Evolutionary conservation across 768 basidiomycete species (phyloP), one percentile per base, ranked within the genome.

Genomic region (Harrya chromipes): DNA sequence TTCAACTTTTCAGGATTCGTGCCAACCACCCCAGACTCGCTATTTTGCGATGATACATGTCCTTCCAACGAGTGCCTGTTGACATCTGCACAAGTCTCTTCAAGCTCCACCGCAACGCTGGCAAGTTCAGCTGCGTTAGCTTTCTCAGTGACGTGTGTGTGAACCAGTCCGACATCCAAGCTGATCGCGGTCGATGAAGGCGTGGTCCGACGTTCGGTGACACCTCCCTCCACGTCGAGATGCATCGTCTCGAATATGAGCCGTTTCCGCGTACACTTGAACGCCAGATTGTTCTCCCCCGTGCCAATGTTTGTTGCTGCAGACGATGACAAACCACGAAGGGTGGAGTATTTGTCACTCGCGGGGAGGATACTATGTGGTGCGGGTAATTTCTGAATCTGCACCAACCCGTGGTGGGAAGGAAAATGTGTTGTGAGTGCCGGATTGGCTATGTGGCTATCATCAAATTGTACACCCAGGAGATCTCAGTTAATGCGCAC

Each of bases 201-300:
- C 6, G 72, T 80, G 10, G 87, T 90, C 53, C 85, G 78, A 42
- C 90, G 75, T 64, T 89, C 88, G 12, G 80, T 75, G 23, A 91
- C 81, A 14, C 92, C 88, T n/a, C 92, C 87, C 65, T 94, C 89
- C 33, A 90, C 73, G 64, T 88, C 85, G 21, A 95, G 73, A 68
- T 95, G 92, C 50, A 97, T 72, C 21, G 93, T 97, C 72, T 97
- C 95, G 58, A 98, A 81, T 19, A 94, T 72, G 49, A 97, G 76
- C 43, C 92, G 74, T 64, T 89, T 92, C 58, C 94, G 76, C 60
- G 85, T 97, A 61, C 90, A 88, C 65, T 85, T 89, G 78, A 98
- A 99, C 12, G 88, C 93, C 8, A 99, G 77, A 60, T 98, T 97
- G 70, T 98, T 98, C 66, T 97, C 94, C 8, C 94, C 89, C n/a